Evolutionary conservation across 257 asterid genomes (phyloP).

Genomic region (Capsicum rhomboideum): DNA sequence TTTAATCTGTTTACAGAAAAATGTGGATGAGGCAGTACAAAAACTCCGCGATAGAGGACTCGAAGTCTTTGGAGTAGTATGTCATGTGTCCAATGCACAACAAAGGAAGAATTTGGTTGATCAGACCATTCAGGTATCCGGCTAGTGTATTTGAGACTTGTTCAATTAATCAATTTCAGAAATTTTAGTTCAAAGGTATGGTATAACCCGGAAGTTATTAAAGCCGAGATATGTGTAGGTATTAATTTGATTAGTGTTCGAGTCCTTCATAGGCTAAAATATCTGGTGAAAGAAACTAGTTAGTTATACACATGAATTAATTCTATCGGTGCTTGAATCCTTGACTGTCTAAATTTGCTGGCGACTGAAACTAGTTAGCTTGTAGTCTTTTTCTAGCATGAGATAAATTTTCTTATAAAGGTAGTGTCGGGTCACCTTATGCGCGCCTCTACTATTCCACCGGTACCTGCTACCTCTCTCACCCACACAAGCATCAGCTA

Average conservation of each 20-base stretch:
- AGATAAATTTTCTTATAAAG: neutral
- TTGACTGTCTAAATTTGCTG: neutral
- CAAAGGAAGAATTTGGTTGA: constrained; percentile 73
- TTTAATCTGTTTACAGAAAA: constrained; percentile 37
- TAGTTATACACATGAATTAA: neutral
- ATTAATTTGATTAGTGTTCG: neutral
- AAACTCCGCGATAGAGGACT: constrained; percentile 52
- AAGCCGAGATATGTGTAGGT: neutral
- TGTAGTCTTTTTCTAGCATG: neutral
- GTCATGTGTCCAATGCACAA: constrained; percentile 74
- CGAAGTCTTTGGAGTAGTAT: constrained; percentile 61
- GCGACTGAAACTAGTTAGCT: neutral
- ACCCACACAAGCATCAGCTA: too few relatives aligned
- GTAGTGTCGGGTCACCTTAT: neutral
- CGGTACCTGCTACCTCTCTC: neutral
- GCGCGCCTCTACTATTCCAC: neutral
- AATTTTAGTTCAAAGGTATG: neutral
- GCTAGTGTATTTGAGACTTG: neutral
- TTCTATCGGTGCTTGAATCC: neutral
- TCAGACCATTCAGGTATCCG: constrained; percentile 57
- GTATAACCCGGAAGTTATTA: neutral
- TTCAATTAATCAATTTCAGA: neutral
- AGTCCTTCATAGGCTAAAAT: neutral
- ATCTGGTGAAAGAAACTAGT: neutral
- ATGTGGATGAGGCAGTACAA: constrained; percentile 80